Evolutionary conservation across 1,139 yeast genomes (phyloP), one percentile per base, ranked within the genome.

Genomic region (Pichia sp.): DNA sequence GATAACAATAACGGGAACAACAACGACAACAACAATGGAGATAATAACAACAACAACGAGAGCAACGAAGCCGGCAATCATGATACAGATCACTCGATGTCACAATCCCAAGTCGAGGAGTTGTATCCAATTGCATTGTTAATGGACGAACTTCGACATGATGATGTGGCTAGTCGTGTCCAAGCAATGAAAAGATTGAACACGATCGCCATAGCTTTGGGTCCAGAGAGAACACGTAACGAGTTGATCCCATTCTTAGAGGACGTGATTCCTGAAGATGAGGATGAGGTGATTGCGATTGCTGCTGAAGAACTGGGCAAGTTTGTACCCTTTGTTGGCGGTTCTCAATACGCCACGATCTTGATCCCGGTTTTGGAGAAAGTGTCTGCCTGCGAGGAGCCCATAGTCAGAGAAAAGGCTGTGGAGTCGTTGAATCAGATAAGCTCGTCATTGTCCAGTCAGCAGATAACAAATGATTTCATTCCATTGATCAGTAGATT

Each of bases 401-500:
- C 99, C n/a, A 80, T 92, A 50, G 99, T 95, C 31, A 80, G 99
- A 65, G 98, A 93, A 66, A 88, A 89, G 67, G 98, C 99, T 11
- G 92, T 93, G 53, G 88, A 81, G 40, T 88, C 98, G 0, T 76
- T 95, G 64, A 87, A 90, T 68, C 75, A 75, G 54, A 81, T 93
- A 61, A 83, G 92, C 58, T 73, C 74, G 54, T 84, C 82, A 52
- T 77, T 93, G 65, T 72, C 85, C n/a, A 72, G 77, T 54, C 82
- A 79, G 29, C 96, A 90, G 68, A 74, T 90, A 47, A 79, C 78
- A 59, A 78, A 79, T 52, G 79, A 84, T 54, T 87, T 88, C 66
- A 78, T 90, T 56, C 90, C 90, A 11, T 76, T 93, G 62, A 81
- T 95, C 60, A 85, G 84, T 61, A 82, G 85, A 56, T 79, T 95